phyloP scores from a whole-genome alignment of 23 red algal genomes.

The Gracilaria caudata region DNA sequence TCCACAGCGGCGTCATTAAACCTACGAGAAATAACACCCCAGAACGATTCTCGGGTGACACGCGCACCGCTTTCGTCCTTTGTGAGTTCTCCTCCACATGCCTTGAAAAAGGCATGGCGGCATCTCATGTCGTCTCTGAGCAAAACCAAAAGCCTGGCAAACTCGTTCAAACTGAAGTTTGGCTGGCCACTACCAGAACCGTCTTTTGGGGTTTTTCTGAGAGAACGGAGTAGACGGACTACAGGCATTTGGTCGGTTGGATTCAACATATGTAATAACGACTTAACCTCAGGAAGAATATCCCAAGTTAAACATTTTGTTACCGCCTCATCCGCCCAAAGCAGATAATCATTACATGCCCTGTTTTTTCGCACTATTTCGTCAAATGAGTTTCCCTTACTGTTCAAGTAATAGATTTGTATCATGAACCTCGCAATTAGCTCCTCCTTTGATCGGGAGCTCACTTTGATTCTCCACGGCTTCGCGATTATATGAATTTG shows the following conservation, averaged over 20 bases:
- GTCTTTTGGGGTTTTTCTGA: background rate
- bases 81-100: background rate
- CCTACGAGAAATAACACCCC: background rate
- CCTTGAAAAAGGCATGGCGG: conserved; percentile 5
- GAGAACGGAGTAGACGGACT: too few species aligned
- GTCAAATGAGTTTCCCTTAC: background rate
- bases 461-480: background rate
- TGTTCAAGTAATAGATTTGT: background rate
- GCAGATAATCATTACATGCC: background rate
- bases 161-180: conserved; percentile 2
- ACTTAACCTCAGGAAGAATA: too few species aligned
- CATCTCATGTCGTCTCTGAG: background rate
- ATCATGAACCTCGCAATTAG: background rate
- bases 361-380: background rate
- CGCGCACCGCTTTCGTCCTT: background rate
- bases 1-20: background rate
- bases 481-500: background rate
- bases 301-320: background rate
- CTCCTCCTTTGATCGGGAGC: background rate
- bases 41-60: background rate
- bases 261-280: too few species aligned
- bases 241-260: too few species aligned
- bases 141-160: conserved; percentile 4
- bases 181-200: background rate
- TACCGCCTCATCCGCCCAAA: background rate